Conservation (phyloP, 768 basidiomycete species). For the Trametes villosa region DNA sequence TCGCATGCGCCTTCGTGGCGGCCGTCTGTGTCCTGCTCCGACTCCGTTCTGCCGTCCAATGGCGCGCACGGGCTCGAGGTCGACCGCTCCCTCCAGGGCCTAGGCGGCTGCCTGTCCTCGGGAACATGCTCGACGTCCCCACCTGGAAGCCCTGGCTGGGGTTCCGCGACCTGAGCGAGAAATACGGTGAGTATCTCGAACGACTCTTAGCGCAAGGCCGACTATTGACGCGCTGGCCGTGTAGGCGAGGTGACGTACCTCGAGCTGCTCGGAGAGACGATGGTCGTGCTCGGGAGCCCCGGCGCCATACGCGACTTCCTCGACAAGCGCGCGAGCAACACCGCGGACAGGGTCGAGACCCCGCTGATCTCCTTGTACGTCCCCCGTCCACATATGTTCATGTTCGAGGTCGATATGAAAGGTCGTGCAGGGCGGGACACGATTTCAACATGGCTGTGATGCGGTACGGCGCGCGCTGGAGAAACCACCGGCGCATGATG, state of each 20-base stretch:
- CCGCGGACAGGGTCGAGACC: conserved; percentile 29
- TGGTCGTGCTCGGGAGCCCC: conserved; percentile 31
- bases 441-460: conserved; percentile 3
- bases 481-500: conserved; percentile 9
- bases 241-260: conserved; percentile 11
- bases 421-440: conserved; percentile 8
- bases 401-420: no score
- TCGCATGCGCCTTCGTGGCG: no score
- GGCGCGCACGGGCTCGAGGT: conserved; percentile 3
- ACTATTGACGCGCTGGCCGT: no score
- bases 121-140: conserved; percentile 21
- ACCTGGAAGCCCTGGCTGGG: conserved; percentile 11
- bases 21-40: no score
- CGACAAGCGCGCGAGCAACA: conserved; percentile 32
- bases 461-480: conserved; percentile 13
- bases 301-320: conserved; percentile 33
- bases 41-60: conserved; percentile 42
- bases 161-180: conserved; percentile 7
- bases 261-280: conserved; percentile 4
- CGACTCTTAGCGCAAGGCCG: no score
- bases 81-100: conserved; percentile 27
- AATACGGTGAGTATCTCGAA: conserved; percentile 20
- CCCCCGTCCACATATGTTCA: no score
- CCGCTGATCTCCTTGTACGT: neutral
- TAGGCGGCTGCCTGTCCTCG: conserved; percentile 14